Conservation (phyloP, 2,329 filamentous ascomycete species). For the Pseudogymnoascus sp. region DNA sequence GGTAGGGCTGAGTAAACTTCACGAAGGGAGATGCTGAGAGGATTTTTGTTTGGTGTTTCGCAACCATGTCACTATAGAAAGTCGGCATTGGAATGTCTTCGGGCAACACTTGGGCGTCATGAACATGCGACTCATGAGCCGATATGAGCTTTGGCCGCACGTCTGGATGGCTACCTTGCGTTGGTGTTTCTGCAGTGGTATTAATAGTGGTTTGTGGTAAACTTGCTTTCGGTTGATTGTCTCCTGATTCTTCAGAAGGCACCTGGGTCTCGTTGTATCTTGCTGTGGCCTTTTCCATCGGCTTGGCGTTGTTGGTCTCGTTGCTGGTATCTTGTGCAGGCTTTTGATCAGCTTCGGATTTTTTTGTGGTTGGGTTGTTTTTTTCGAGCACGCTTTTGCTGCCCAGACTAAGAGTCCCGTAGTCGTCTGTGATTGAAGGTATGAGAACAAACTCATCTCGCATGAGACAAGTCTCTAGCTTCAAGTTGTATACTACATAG, state of each 20-base stretch:
- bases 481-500: constrained; percentile 96
- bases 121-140: constrained; percentile 30
- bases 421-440: constrained; percentile 51
- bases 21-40: constrained; percentile 94
- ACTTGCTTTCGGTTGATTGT: not conserved
- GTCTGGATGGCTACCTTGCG: constrained; percentile 10
- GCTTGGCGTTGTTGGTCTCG: not conserved
- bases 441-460: constrained; percentile 85
- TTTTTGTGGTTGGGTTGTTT: constrained; percentile 16
- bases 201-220: constrained; percentile 10
- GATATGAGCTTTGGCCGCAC: constrained; percentile 23
- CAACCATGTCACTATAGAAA: constrained; percentile 91
- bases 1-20: constrained; percentile 86
- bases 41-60: constrained; percentile 86
- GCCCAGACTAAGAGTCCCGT: constrained; percentile 17
- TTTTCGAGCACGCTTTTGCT: not conserved
- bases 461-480: constrained; percentile 89
- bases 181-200: constrained; percentile 9
- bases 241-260: not conserved
- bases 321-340: not conserved
- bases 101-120: constrained; percentile 47
- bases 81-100: constrained; percentile 80
- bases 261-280: not conserved
- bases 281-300: constrained; percentile 1
- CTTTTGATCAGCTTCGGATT: constrained; percentile 16